phyloP scores from a whole-genome alignment of 2,329 filamentous ascomycete species.

The Fusarium fujikuroi region DNA sequence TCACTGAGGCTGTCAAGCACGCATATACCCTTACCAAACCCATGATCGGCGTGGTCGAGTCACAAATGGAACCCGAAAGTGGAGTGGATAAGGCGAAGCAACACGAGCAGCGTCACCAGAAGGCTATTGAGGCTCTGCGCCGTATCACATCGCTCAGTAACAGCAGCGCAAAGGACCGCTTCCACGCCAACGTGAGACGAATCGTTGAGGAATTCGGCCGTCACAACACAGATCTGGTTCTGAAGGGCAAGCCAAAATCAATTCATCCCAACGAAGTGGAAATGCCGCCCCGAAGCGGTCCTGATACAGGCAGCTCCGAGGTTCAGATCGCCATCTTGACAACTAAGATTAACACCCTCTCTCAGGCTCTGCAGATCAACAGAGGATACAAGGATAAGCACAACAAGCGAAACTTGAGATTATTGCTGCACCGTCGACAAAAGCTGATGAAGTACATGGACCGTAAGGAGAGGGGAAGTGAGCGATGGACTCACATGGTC shows the following conservation, averaged over 20 bases:
- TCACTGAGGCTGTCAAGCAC: constrained; percentile 72
- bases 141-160: constrained; percentile 84
- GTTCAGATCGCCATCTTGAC: constrained; percentile 98
- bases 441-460: constrained; percentile 89
- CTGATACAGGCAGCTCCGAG: constrained; percentile 93
- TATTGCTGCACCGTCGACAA: constrained; percentile 89
- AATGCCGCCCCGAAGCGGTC: constrained; percentile 73
- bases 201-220: constrained; percentile 90
- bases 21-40: constrained; percentile 76
- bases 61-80: constrained; percentile 54
- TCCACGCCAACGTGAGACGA: constrained; percentile 83
- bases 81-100: constrained; percentile 51
- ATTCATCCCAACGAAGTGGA: constrained; percentile 54
- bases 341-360: constrained; percentile 87
- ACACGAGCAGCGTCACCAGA: constrained; percentile 69
- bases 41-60: constrained; percentile 50
- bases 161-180: constrained; percentile 79
- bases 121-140: constrained; percentile 78
- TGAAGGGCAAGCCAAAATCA: constrained; percentile 70
- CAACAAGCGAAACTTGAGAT: constrained; percentile 89
- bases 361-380: constrained; percentile 74
- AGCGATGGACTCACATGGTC: constrained; percentile 88
- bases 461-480: constrained; percentile 88
- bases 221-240: constrained; percentile 81
- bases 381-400: constrained; percentile 86